A percentile compares a stretch with the other conserved stretches of the same genome.
phyloP scores from a whole-genome alignment of 371 early-diverging fungal species.

The Coemansia sp. region DNA sequence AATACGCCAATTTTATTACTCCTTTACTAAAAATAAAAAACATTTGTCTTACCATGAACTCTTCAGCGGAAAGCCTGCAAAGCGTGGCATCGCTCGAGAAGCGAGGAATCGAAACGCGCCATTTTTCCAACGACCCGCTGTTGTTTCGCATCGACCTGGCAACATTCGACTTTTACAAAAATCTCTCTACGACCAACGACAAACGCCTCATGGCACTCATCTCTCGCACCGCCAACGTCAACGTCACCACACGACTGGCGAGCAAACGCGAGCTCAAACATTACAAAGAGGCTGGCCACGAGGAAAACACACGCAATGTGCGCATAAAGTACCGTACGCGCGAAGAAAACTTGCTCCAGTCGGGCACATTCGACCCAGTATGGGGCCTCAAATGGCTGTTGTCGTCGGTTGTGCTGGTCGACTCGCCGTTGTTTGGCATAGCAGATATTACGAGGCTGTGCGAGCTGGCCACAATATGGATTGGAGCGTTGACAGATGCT shows the following conservation, averaged over 20 bases:
- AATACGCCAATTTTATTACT: too few species aligned
- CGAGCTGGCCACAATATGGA: constrained; percentile 18
- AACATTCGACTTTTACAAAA: constrained; percentile 23
- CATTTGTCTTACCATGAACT: background rate
- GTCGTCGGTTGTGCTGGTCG: constrained; percentile 30
- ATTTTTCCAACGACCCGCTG: constrained; percentile 33
- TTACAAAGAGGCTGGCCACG: constrained; percentile 10
- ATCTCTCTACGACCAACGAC: constrained; percentile 5
- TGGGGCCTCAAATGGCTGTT: constrained; percentile 46
- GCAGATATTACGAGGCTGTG: constrained; percentile 8
- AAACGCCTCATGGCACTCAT: constrained; percentile 23
- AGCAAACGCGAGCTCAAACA: constrained; percentile 31
- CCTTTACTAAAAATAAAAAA: too few species aligned
- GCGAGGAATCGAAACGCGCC: constrained; percentile 5
- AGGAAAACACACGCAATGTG: constrained; percentile 17
- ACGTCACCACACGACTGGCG: constrained; percentile 15
- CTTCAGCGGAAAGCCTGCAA: background rate
- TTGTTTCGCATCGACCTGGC: constrained; percentile 39
- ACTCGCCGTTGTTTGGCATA: constrained; percentile 11
- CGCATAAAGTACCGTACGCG: constrained; percentile 23
- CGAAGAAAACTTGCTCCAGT: constrained; percentile 19
- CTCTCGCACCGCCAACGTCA: constrained; percentile 25
- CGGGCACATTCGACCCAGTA: constrained; percentile 30
- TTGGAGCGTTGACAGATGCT: constrained; percentile 18
- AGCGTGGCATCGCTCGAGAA: background rate